Percentiles rank a stretch among this genome's conserved stretches.
These are phyloP conservation scores for Fusarium dlaminii DNA, from an alignment of 2,329 filamentous ascomycete species.

Conservation along the genomic window DNA sequence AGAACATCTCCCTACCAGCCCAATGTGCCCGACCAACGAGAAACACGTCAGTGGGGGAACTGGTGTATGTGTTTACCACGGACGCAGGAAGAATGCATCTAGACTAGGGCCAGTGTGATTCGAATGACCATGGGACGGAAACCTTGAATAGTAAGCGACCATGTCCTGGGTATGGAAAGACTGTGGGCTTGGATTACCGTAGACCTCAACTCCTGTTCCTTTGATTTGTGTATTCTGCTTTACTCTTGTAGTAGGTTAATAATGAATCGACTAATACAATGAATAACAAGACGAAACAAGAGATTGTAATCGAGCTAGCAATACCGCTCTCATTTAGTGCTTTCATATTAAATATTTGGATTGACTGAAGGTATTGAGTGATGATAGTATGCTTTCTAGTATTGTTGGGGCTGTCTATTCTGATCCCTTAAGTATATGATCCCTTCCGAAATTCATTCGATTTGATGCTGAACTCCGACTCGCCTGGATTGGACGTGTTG, in stretches of 20 bases:
- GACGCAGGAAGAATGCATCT: conserved; percentile 45
- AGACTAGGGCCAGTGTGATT: neutral
- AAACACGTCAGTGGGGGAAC: conserved; percentile 56
- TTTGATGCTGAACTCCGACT: neutral
- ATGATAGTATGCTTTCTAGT: neutral
- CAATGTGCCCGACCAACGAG: conserved; percentile 61
- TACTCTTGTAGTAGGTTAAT: neutral
- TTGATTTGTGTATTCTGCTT: neutral
- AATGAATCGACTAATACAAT: neutral
- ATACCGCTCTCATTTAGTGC: neutral
- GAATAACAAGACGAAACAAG: neutral
- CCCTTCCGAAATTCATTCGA: neutral
- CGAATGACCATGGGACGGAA: neutral
- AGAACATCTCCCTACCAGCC: conserved; percentile 61
- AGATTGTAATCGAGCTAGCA: neutral
- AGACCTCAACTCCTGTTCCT: neutral
- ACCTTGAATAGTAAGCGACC: neutral
- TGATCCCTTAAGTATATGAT: neutral
- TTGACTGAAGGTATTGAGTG: neutral
- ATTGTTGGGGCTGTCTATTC: no score
- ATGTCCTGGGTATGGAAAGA: neutral
- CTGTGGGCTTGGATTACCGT: neutral
- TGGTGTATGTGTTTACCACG: conserved; percentile 62
- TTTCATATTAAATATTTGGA: neutral
- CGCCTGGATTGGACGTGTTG: neutral